Evolutionary conservation across 2,329 filamentous ascomycete genomes (phyloP).

Genomic region (Colletotrichum destructivum): DNA sequence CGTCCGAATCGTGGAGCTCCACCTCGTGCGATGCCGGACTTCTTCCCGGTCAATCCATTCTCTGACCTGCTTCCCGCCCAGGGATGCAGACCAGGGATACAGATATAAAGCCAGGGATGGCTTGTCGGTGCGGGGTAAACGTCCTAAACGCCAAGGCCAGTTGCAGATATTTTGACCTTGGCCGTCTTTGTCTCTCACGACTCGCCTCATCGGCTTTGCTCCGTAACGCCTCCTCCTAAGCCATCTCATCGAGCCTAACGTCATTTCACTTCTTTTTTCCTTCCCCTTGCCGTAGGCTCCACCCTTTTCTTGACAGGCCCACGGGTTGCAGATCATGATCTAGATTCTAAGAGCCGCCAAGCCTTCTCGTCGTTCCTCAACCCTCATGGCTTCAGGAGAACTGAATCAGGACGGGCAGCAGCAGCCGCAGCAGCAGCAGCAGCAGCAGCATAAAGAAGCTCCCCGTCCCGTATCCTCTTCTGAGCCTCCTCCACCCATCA

Average conservation of each 20-base stretch:
- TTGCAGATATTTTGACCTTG: conserved; percentile 12
- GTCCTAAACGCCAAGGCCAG: conserved; percentile 22
- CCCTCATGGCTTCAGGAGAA: conserved; percentile 23
- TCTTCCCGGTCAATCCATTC: conserved; percentile 4
- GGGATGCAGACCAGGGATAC: too few species aligned
- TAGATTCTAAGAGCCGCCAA: neutral
- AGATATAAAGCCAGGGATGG: neutral
- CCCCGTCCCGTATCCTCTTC: conserved; percentile 44
- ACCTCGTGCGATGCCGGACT: conserved; percentile 28
- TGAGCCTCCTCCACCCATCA: conserved; percentile 50
- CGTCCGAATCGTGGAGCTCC: conserved; percentile 20
- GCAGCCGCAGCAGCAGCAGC: neutral
- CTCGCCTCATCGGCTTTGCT: conserved; percentile 7
- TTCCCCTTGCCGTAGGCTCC: neutral
- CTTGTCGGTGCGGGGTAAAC: conserved; percentile 21
- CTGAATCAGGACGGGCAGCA: conserved; percentile 21
- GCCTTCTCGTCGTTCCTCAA: neutral
- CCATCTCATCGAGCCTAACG: neutral
- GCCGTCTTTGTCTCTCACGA: neutral
- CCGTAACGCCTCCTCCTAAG: conserved; percentile 5
- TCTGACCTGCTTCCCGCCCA: too few species aligned
- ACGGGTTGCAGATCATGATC: conserved; percentile 3
- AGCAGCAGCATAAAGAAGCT: conserved; percentile 29
- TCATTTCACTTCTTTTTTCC: conserved; percentile 2
- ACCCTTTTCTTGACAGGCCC: neutral